Evolutionary conservation across 2,329 filamentous ascomycete species (phyloP).

Genomic region (Sclerotiophoma versabilis): DNA sequence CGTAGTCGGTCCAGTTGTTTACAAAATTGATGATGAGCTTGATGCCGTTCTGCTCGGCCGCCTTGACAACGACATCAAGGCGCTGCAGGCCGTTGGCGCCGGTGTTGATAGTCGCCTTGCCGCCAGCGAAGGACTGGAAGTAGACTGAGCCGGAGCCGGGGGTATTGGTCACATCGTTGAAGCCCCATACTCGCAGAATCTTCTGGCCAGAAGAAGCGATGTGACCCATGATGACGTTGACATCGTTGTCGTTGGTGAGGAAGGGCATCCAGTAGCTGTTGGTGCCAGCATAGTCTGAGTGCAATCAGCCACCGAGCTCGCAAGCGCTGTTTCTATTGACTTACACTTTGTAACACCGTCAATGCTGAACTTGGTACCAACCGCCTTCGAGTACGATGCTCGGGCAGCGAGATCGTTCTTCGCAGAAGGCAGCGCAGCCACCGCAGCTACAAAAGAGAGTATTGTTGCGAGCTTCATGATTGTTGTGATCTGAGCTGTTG

Average conservation of each 20-base stretch:
- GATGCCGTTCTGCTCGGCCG: slow-evolving; percentile 58
- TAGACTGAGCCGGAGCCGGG: slow-evolving; percentile 57
- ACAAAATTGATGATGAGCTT: slow-evolving; percentile 64
- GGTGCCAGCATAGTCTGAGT: slow-evolving; percentile 53
- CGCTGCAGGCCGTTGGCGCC: slow-evolving; percentile 54
- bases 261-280: slow-evolving; percentile 66
- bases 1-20: slow-evolving; percentile 67
- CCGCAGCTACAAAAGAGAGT: slow-evolving; percentile 28
- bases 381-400: slow-evolving; percentile 36
- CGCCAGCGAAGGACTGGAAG: slow-evolving; percentile 62
- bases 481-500: neutral
- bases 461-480: slow-evolving; percentile 34
- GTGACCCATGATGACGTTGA: slow-evolving; percentile 59
- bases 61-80: slow-evolving; percentile 61
- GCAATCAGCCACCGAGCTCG: neutral
- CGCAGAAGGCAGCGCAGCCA: slow-evolving; percentile 28
- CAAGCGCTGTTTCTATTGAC: neutral
- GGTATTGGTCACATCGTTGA: slow-evolving; percentile 63
- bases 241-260: slow-evolving; percentile 60
- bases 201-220: slow-evolving; percentile 61
- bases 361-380: slow-evolving; percentile 45
- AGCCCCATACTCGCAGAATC: slow-evolving; percentile 68
- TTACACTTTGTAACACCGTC: slow-evolving; percentile 45
- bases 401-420: slow-evolving; percentile 20
- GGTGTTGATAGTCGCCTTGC: slow-evolving; percentile 55